Conservation (phyloP, 352 stramenopile genomes). For the Globisporangium acanthophoron region DNA sequence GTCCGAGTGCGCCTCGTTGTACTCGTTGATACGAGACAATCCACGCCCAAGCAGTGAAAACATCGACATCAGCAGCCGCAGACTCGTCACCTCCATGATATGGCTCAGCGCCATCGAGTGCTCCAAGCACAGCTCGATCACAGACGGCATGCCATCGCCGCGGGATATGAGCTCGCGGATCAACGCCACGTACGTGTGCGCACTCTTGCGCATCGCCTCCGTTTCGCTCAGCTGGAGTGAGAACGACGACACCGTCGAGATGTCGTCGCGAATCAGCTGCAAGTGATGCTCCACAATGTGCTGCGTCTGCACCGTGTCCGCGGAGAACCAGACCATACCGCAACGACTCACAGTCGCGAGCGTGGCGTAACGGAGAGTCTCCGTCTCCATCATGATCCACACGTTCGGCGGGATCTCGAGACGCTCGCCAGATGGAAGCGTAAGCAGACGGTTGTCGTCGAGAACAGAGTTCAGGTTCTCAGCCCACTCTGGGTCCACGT, state of each 20-base stretch:
- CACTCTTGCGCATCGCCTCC: slow-evolving; percentile 60
- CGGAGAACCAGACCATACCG: slow-evolving; percentile 99
- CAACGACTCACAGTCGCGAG: slow-evolving; percentile 99
- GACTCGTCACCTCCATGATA: slow-evolving; percentile 95
- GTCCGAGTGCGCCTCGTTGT: slow-evolving; percentile 98
- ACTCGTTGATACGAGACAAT: slow-evolving; percentile 94
- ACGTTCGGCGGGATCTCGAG: slow-evolving; percentile 97
- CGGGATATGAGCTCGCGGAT: slow-evolving; percentile 55
- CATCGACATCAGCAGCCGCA: slow-evolving; percentile 95
- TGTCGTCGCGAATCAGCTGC: slow-evolving; percentile 59
- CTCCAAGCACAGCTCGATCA: slow-evolving; percentile 92
- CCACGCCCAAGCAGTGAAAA: slow-evolving; percentile 94
- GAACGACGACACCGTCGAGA: slow-evolving; percentile 59
- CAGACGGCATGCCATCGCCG: slow-evolving; percentile 45
- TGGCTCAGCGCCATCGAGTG: slow-evolving; percentile 89
- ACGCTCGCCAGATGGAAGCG: slow-evolving; percentile 97
- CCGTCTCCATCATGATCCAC: slow-evolving; percentile 99
- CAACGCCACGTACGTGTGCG: slow-evolving; percentile 54
- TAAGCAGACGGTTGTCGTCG: slow-evolving; percentile 99
- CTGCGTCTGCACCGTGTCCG: slow-evolving; percentile 91
- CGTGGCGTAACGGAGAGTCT: slow-evolving; percentile 97
- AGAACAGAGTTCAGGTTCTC: slow-evolving; percentile 99
- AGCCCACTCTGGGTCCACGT: slow-evolving; percentile 99
- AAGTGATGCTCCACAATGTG: slow-evolving; percentile 91
- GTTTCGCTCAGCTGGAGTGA: slow-evolving; percentile 59